Percentiles rank a stretch among this genome's conserved stretches.
phyloP scores from a whole-genome alignment of 805 yeast genomes.

The Metschnikowia kofuensis region DNA sequence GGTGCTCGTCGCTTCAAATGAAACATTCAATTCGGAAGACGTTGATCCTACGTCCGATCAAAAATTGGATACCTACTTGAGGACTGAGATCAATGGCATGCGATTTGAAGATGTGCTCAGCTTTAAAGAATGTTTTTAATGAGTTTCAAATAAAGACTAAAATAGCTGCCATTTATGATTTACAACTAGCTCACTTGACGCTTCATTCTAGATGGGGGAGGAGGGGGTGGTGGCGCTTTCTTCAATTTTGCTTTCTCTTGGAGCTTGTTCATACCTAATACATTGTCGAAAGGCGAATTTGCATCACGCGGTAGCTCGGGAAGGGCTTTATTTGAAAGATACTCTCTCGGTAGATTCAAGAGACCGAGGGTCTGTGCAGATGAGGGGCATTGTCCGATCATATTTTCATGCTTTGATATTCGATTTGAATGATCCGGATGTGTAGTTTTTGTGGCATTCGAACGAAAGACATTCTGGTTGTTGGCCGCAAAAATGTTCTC shows the following conservation, averaged over 20 bases:
- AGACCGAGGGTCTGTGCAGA: constrained; percentile 16
- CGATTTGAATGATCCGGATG: no score
- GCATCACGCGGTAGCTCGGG: constrained; percentile 15
- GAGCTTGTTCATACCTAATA: not conserved
- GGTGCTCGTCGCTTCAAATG: constrained; percentile 70
- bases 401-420: not conserved
- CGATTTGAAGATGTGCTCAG: constrained; percentile 61
- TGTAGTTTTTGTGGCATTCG: not conserved
- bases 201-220: constrained; percentile 20
- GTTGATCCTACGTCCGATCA: constrained; percentile 22
- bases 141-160: not conserved
- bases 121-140: constrained; percentile 52
- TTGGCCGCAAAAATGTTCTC: constrained; percentile 19
- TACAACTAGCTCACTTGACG: not conserved
- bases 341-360: constrained; percentile 35
- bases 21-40: constrained; percentile 25
- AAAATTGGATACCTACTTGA: constrained; percentile 36
- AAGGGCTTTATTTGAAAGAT: constrained; percentile 21
- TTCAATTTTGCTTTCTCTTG: constrained; percentile 30
- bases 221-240: constrained; percentile 42
- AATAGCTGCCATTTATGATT: no score
- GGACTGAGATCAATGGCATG: constrained; percentile 62
- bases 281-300: no score
- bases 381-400: constrained; percentile 4
- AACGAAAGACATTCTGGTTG: constrained; percentile 29